A percentile compares a stretch with the other conserved stretches of the same genome.
These are phyloP conservation scores for Coniferiporia weirii DNA, from an alignment of 1,284 basidiomycete species.

Conservation along the genomic window DNA sequence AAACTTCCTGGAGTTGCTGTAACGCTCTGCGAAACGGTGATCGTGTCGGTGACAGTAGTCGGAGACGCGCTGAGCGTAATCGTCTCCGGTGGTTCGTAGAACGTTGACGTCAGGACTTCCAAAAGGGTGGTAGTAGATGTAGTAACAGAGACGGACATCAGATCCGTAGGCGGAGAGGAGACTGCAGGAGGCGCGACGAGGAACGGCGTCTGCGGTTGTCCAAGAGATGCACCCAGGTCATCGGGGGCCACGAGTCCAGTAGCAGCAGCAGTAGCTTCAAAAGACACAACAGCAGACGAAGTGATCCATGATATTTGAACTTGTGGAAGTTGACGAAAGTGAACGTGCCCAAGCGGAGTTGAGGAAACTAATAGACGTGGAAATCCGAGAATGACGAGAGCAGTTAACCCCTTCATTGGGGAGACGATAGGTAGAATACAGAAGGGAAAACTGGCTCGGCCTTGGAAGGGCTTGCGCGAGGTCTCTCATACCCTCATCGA, in stretches of 20 bases:
- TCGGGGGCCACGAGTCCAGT: background rate
- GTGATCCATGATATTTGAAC: constrained; percentile 1
- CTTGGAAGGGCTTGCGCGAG: too few relatives aligned
- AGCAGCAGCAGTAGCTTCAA: background rate
- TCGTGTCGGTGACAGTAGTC: constrained; percentile 28
- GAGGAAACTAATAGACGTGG: background rate
- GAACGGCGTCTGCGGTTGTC: background rate
- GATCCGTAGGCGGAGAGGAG: background rate
- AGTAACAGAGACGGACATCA: constrained; percentile 1
- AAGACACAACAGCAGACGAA: background rate
- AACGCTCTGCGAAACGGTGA: constrained; percentile 13
- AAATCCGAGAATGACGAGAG: background rate
- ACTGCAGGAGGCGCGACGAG: background rate
- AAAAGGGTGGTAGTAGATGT: constrained; percentile 3
- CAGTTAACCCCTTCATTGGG: background rate
- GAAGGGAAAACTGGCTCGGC: background rate
- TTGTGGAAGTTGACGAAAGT: constrained; percentile 8
- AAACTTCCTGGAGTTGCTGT: constrained; percentile 23
- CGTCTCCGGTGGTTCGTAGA: constrained; percentile 31
- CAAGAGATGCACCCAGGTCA: background rate
- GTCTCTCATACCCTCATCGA: too few relatives aligned
- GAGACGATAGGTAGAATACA: background rate
- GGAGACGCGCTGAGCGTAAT: constrained; percentile 31
- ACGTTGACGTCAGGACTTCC: constrained; percentile 20
- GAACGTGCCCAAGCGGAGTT: constrained; percentile 5